Base-by-base conservation (phyloP, 176 grass and related monocot genomes). In the Oryza brachyantha region DNA sequence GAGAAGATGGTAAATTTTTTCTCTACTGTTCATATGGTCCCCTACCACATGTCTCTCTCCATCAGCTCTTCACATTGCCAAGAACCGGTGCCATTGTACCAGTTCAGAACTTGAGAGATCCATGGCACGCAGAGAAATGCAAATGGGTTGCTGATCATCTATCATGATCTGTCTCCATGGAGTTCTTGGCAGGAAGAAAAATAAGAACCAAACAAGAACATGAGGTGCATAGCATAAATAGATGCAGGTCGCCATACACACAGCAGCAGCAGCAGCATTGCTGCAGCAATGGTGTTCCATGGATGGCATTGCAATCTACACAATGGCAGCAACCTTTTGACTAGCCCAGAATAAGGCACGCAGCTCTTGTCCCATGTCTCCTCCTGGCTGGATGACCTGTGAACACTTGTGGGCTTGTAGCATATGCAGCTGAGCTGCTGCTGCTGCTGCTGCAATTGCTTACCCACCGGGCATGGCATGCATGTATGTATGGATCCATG, bases 331-430 rank as follows among this genome's bases (percentile, higher is more conserved):
- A 72, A 79, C 29, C 61, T 48, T 83, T 83, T 88, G 68, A 79
- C 86, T 74, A 79, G 61, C 34, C 61, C 75, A 74, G 41, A 88
- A 68, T 61, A 38, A 79, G 86, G 80, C 75, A 79, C 68, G 29
- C 80, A 88, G 29, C 16, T 21, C 11, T 73, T 67, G 61, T 66
- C 68, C 73, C 40, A 34, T 75, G 70, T 32, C 52, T 61, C 78
- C 41, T 62, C 78, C 41, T 62, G 24, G 29, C 19, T 35, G 26
- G 48, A 52, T 41, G 39, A 24, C 50, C 29, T 38, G 41, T 39
- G 52, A 67, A 3, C 24, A 27, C 34, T 79, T 17, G 28, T 16
- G n/a, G n/a, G 40, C 11, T 57, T 1, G 31, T 32, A 32, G 31
- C 31, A 32, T 2, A 32, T 32, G 31, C 31, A 32, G 31, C 31